phyloP scores from a whole-genome alignment of 768 basidiomycete species.

The Austroboletus festivus region DNA sequence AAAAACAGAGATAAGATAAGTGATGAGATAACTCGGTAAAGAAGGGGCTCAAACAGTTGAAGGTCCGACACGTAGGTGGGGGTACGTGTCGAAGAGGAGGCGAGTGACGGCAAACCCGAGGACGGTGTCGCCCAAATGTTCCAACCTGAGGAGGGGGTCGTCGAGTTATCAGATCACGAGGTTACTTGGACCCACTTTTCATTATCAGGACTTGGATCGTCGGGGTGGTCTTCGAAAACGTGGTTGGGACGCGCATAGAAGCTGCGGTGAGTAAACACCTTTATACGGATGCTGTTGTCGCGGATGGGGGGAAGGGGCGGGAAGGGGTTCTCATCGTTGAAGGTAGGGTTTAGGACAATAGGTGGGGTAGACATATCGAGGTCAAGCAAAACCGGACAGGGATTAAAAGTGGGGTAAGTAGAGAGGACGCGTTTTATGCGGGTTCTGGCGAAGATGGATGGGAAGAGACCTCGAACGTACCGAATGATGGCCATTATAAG shows the following conservation, averaged over 20 bases:
- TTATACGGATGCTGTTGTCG: conserved; percentile 41
- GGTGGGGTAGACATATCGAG: conserved; percentile 5
- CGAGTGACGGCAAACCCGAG: conserved; percentile 64
- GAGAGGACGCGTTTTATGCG: too few species aligned
- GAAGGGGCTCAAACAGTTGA: conserved; percentile 46
- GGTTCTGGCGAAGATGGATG: too few species aligned
- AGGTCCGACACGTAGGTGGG: conserved; percentile 71
- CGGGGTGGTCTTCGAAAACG: conserved; percentile 69
- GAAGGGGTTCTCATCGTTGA: conserved; percentile 30
- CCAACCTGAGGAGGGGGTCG: conserved; percentile 43
- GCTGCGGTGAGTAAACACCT: conserved; percentile 77
- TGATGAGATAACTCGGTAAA: not conserved
- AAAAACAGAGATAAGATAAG: not conserved
- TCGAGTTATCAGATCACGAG: not conserved
- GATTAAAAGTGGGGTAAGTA: too few species aligned
- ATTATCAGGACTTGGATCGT: conserved; percentile 78
- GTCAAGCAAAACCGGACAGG: not conserved
- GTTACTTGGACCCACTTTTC: conserved; percentile 55
- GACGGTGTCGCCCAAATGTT: conserved; percentile 76
- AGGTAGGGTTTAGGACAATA: conserved; percentile 26
- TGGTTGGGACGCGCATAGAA: conserved; percentile 66
- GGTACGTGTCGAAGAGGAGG: conserved; percentile 62
- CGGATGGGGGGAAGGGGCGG: conserved; percentile 61
- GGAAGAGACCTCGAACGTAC: too few species aligned
- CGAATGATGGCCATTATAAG: not conserved